Base-by-base conservation (phyloP, 768 basidiomycete species). In the Russula lepida region DNA sequence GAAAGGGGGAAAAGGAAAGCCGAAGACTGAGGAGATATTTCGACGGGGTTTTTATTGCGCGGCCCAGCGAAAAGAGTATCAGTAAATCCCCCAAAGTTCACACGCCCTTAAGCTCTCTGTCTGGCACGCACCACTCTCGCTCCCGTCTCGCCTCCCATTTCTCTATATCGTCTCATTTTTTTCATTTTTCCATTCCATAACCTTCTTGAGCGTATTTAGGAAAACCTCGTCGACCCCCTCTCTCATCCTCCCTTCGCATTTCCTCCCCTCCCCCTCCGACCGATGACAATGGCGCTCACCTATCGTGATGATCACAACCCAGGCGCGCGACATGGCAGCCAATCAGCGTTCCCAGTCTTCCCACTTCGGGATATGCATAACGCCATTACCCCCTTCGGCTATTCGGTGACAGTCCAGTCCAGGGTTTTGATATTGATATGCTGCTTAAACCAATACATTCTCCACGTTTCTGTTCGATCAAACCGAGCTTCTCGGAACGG, bases 11-110 rank as follows among this genome's bases (percentile, higher is more conserved):
- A 35, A 19, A 35, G 49, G 43, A 55, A 30, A 52, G 48, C 49
- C 8, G 23, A 35, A 23, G 44, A 50, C 27, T 11, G 30, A 28
- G 25, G 44, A 25, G 25, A 21, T 41, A 23, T 30, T 32, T 30
- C 32, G 43, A 48, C 7, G 44, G 62, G 61, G 59, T 64, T 61
- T 66, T 64, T 66, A 66, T 66, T 58, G 19, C 46, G 58, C 25
- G 63, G 58, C 17, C 43, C 46, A 19, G 28, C 55, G 28, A 11
- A 7, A 21, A 9, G 33, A 33, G n/a, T 25, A 44, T 35, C 7
- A 28, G 37, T 15, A 19, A 30, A 56, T 33, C 41, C 65, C 65
- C 65, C 65, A 66, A 66, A 54, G 32, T 66, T 66, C 65, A 33
- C 65, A 66, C 65, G 65, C 27, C 11, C 33, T 51, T 13, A 13